Evolutionary conservation across 495 filamentous ascomycete species (phyloP).

Genomic region (Penicillium odoratum): DNA sequence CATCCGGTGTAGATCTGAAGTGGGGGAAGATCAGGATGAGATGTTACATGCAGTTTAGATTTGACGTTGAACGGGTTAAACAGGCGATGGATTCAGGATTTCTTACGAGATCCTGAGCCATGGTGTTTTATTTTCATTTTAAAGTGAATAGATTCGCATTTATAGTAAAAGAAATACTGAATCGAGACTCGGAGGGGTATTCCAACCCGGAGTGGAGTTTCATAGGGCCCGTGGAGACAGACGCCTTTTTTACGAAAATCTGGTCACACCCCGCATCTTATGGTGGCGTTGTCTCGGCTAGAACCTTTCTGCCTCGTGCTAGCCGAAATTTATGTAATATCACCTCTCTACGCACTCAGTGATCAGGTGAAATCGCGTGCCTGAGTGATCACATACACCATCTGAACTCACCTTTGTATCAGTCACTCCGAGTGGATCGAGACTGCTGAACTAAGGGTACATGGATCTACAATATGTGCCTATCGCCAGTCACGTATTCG

Average conservation of each 20-base stretch:
- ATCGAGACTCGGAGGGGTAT: background rate
- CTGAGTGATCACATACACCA: background rate
- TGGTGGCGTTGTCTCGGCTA: background rate
- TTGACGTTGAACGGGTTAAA: background rate
- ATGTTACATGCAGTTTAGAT: background rate
- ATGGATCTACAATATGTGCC: constrained; percentile 16
- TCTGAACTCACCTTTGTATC: background rate
- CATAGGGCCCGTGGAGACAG: background rate
- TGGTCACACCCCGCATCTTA: background rate
- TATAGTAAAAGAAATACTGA: too few species aligned
- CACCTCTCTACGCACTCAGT: background rate
- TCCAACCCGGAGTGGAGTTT: background rate
- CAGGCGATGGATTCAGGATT: background rate
- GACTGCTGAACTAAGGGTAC: constrained; percentile 27
- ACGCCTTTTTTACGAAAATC: background rate
- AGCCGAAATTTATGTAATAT: background rate
- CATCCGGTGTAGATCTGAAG: background rate
- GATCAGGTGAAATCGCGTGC: background rate
- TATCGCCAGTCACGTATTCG: background rate
- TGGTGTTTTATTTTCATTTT: background rate
- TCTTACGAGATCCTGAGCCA: background rate
- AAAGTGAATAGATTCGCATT: too few species aligned
- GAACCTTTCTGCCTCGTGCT: background rate
- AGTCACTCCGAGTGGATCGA: constrained; percentile 22
- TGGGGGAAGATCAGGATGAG: background rate